Percentiles rank a stretch among this genome's conserved stretches.
These are phyloP conservation scores for Halophytophthora batemanensis DNA, from an alignment of 352 stramenopile species.

Conservation along the genomic window DNA sequence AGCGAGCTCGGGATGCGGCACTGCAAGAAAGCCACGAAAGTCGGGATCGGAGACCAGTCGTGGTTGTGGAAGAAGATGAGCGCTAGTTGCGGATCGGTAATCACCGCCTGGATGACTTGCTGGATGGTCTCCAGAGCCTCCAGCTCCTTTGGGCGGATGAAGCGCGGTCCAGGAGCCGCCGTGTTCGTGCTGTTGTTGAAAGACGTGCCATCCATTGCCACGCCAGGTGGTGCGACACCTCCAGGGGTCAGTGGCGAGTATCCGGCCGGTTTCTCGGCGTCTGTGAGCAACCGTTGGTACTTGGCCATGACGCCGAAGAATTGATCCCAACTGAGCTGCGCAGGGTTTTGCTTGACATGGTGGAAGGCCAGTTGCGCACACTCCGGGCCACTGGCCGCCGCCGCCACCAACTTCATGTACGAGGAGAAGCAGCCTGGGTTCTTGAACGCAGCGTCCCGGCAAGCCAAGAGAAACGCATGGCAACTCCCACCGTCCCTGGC, in stretches of 20 bases:
- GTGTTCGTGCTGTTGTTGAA: conserved; percentile 22
- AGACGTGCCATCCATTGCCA: conserved; percentile 25
- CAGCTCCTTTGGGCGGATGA: conserved; percentile 81
- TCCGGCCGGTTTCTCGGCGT: conserved; percentile 54
- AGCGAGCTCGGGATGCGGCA: conserved; percentile 81
- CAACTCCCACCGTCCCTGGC: conserved; percentile 38
- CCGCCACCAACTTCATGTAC: conserved; percentile 74
- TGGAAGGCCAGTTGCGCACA: conserved; percentile 79
- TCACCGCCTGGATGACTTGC: conserved; percentile 72
- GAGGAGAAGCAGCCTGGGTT: conserved; percentile 70
- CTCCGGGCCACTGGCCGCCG: conserved; percentile 57
- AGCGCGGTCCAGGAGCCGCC: conserved; percentile 44
- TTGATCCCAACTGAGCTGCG: conserved; percentile 77
- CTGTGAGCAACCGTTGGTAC: conserved; percentile 75
- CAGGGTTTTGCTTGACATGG: conserved; percentile 84
- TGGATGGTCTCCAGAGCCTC: conserved; percentile 82
- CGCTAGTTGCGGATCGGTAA: conserved; percentile 67
- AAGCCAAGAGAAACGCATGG: conserved; percentile 61
- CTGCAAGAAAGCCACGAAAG: conserved; percentile 80
- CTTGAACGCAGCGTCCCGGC: conserved; percentile 70
- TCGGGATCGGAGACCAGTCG: conserved; percentile 78
- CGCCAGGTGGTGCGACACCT: conserved; percentile 20
- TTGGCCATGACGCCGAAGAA: conserved; percentile 85
- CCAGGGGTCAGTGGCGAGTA: conserved; percentile 35
- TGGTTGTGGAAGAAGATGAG: conserved; percentile 87